Percentiles rank a stretch among this genome's conserved stretches.
phyloP scores from a whole-genome alignment of 208 protist species.

The Sergeia podlipaevii region DNA sequence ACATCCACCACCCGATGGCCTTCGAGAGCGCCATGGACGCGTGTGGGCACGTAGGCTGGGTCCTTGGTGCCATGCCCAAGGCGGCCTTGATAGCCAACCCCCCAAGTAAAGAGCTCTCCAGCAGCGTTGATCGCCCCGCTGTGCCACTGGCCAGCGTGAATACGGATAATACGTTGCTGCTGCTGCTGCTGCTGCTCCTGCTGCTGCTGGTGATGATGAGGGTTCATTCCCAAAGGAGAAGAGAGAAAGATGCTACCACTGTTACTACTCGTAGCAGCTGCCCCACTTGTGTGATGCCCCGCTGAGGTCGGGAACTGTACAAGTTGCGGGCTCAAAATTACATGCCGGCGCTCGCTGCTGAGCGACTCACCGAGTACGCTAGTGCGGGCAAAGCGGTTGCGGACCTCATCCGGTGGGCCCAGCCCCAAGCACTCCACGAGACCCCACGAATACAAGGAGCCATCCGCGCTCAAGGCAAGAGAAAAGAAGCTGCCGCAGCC shows the following conservation, averaged over 20 bases:
- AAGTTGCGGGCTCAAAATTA: constrained; percentile 70
- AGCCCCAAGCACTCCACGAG: constrained; percentile 79
- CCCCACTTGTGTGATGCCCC: not conserved
- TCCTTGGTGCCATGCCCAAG: constrained; percentile 75
- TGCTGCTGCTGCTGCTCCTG: not conserved
- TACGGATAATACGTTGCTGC: constrained; percentile 34
- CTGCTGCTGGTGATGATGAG: no score
- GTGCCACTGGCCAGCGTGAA: constrained; percentile 89
- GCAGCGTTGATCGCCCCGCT: constrained; percentile 68
- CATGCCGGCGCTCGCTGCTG: constrained; percentile 72
- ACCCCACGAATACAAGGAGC: constrained; percentile 83
- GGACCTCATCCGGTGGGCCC: constrained; percentile 58
- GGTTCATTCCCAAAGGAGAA: no score
- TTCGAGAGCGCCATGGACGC: constrained; percentile 57
- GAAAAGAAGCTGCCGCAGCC: constrained; percentile 86
- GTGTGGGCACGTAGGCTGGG: constrained; percentile 50
- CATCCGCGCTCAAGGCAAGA: constrained; percentile 62
- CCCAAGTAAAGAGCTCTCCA: constrained; percentile 87
- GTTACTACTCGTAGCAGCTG: not conserved
- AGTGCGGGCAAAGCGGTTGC: constrained; percentile 16
- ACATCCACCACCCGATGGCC: constrained; percentile 62
- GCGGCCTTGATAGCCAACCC: constrained; percentile 82
- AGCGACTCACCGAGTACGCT: constrained; percentile 57
- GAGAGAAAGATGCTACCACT: no score
- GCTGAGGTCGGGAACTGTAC: constrained; percentile 36